Percentiles rank a stretch among this genome's conserved stretches.
phyloP scores from a whole-genome alignment of 2,329 filamentous ascomycete species.

The Cercospora zeina region DNA sequence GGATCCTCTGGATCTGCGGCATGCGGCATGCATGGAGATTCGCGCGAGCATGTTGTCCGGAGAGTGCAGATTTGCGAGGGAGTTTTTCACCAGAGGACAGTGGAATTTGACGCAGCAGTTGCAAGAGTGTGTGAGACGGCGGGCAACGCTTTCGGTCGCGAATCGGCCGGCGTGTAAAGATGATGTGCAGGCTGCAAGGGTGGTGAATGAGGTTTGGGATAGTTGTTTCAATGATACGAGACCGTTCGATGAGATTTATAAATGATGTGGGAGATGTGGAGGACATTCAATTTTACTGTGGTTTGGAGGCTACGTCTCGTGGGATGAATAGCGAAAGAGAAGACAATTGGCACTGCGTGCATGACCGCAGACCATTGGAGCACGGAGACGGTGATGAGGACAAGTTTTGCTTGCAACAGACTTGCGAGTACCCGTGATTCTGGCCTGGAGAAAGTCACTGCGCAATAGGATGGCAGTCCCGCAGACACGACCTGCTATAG shows the following conservation, averaged over 20 bases:
- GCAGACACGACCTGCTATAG: not conserved
- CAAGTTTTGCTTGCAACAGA: not conserved
- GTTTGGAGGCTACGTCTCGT: too few relatives aligned
- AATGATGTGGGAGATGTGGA: conserved; percentile 49
- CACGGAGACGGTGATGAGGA: not conserved
- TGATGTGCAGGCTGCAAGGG: conserved; percentile 78
- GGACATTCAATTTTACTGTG: not conserved
- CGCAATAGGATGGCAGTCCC: not conserved
- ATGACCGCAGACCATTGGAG: not conserved
- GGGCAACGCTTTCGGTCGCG: conserved; percentile 78
- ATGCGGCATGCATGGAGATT: conserved; percentile 96
- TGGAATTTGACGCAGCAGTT: conserved; percentile 90
- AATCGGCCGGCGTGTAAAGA: conserved; percentile 78
- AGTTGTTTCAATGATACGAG: conserved; percentile 93
- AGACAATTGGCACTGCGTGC: not conserved
- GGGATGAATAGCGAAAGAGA: not conserved
- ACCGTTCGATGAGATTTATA: conserved; percentile 96
- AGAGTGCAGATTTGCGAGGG: conserved; percentile 86
- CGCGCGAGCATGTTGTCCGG: conserved; percentile 88
- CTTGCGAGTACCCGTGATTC: not conserved
- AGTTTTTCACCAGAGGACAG: conserved; percentile 81
- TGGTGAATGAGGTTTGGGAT: conserved; percentile 98
- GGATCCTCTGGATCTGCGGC: conserved; percentile 76
- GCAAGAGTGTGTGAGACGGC: conserved; percentile 82
- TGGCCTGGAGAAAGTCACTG: not conserved